Evolutionary conservation across 495 filamentous ascomycete species (phyloP), one percentile per base, ranked within the genome.

Genomic region (Thermochaetoides thermophila): DNA sequence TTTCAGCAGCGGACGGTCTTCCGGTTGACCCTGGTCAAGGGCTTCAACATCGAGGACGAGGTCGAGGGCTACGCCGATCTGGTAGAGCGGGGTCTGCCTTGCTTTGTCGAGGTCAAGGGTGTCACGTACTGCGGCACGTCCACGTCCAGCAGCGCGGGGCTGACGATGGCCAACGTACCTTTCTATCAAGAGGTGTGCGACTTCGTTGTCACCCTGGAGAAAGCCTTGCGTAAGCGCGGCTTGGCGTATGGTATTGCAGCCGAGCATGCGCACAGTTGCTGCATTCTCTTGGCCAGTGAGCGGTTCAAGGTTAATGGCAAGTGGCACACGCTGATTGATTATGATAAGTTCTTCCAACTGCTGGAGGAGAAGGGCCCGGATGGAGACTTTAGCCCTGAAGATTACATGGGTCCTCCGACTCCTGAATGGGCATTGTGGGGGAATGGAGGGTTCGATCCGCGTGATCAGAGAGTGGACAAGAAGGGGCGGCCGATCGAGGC

Each of bases 341-440:
- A 93, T 53, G 70, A 76, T 25, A 73, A 66, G 34, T 96, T 95
- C 66, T 95, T 94, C 48, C 64, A 87, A 47, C 65, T 83, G 19
- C 63, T 86, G 21, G 81, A 91, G 56, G 68, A 63, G 34, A 74
- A 72, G 14, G 67, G 71, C 32, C 50, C 60, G 0, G 68, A 71
- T 31, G 71, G 71, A 22, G 73, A 71, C 12, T 95, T 89, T 55
- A 61, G 63, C 1, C 87, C 87, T 0, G 85, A 92, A 49, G 86
- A 96, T 48, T 96, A 96, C 52, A 75, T 91, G 63, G 76, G 73
- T 1, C 66, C 73, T 13, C 60, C 69, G 38, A 96, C 87, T 3
- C 81, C 84, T 8, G 80, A 91, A 45, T 96, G 87, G 87, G 87
- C 87, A 14, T 71, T 71, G n/a, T 95, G 83, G 81, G 87, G 87